Evolutionary conservation across 2,329 filamentous ascomycete genomes (phyloP).

Genomic region (Zymoseptoria ardabiliae): DNA sequence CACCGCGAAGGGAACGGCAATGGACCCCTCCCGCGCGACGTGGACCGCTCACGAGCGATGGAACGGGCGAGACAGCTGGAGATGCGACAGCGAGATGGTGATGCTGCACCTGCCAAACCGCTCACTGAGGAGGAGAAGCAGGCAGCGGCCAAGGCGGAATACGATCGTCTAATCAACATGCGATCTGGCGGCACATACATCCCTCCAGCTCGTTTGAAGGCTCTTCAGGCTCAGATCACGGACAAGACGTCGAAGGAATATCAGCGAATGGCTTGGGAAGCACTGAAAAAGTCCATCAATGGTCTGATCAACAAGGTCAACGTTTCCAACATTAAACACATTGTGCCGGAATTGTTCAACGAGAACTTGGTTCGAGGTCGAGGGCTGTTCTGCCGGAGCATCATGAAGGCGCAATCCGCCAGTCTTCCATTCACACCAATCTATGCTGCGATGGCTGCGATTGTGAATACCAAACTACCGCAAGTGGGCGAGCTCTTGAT

Average conservation of each 20-base stretch:
- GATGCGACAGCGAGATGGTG: conserved; percentile 32
- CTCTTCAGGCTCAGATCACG: conserved; percentile 91
- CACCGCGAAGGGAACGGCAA: conserved; percentile 15
- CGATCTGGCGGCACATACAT: conserved; percentile 95
- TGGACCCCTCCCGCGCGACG: conserved; percentile 39
- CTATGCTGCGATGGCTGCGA: conserved; percentile 89
- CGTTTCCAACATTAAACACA: conserved; percentile 93
- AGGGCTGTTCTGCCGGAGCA: conserved; percentile 86
- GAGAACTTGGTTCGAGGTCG: conserved; percentile 90
- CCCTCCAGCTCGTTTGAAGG: conserved; percentile 80
- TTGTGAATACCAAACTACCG: conserved; percentile 95
- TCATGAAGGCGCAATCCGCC: conserved; percentile 97
- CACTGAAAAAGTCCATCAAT: conserved; percentile 97
- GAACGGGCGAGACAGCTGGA: conserved; percentile 49
- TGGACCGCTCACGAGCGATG: conserved; percentile 43
- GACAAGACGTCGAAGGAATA: conserved; percentile 96
- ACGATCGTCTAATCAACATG: conserved; percentile 85
- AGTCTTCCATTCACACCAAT: conserved; percentile 94
- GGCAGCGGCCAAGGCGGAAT: conserved; percentile 81
- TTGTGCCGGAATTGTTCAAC: conserved; percentile 89
- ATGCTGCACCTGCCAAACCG: conserved; percentile 44
- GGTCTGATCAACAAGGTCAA: conserved; percentile 99
- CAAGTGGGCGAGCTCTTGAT: conserved; percentile 88
- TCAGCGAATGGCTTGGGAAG: conserved; percentile 98
- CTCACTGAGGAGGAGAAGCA: conserved; percentile 75